Conservation (phyloP, 2,329 filamentous ascomycete species). For the Aurifilum marmelostoma region DNA sequence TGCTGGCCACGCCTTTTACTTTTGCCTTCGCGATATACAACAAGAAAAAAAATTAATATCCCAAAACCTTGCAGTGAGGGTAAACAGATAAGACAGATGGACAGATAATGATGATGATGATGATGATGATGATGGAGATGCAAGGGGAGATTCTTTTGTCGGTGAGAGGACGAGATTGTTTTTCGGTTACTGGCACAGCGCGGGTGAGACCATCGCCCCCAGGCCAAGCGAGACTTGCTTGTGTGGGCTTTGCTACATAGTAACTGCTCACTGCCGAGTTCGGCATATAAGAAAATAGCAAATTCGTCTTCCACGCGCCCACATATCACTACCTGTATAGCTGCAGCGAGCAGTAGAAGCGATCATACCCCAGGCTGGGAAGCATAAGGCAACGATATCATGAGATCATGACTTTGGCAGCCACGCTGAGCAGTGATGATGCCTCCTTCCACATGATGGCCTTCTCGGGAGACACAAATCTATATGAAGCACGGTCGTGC, state of each 20-base stretch:
- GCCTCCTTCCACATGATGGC: not conserved
- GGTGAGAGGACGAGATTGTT: not conserved
- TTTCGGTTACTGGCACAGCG: not conserved
- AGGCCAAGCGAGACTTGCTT: not conserved
- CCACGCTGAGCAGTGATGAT: not conserved
- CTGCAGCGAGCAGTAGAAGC: not conserved
- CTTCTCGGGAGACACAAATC: not conserved
- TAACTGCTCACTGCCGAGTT: not conserved
- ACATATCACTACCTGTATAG: too few relatives aligned
- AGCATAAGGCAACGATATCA: not conserved
- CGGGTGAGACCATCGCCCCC: not conserved
- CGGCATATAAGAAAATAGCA: not conserved
- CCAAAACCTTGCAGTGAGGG: not conserved
- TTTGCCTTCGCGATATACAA: not conserved
- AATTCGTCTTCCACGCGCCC: not conserved
- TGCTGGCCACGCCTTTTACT: not conserved
- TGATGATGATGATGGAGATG: not conserved
- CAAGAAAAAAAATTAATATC: not conserved
- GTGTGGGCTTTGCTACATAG: not conserved
- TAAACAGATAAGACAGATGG: not conserved
- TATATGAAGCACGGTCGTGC: not conserved
- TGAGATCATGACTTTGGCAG: not conserved
- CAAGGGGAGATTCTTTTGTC: not conserved
- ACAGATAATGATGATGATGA: not conserved
- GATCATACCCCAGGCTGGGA: not conserved